These are phyloP conservation scores for Saccharomyces hybrid DNA, from an alignment of 1,139 yeast genomes.

Conservation along the genomic window DNA sequence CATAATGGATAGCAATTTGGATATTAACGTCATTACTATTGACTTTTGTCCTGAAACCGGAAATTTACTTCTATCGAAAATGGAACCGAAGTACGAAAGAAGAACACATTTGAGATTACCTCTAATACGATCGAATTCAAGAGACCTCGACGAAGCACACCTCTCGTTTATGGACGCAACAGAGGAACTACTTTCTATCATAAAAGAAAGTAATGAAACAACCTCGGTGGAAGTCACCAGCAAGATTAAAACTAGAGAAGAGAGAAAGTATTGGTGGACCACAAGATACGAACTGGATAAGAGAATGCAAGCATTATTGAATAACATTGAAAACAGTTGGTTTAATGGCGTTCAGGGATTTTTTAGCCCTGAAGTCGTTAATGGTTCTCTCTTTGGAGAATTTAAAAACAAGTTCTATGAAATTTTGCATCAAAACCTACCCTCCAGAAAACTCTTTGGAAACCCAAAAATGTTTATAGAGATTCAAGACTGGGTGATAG, in stretches of 20 bases:
- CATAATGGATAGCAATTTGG: conserved; percentile 20
- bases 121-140: conserved; percentile 41
- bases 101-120: conserved; percentile 57
- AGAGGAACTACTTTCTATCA: conserved; percentile 42
- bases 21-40: conserved; percentile 51
- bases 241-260: conserved; percentile 43
- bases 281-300: conserved; percentile 55
- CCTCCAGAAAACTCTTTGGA: conserved; percentile 32
- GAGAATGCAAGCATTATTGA: conserved; percentile 44
- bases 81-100: conserved; percentile 25
- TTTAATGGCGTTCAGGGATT: conserved; percentile 72
- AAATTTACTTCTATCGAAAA: conserved; percentile 48
- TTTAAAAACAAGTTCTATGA: conserved; percentile 37
- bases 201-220: conserved; percentile 51
- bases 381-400: conserved; percentile 27
- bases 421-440: conserved; percentile 32
- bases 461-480: conserved; percentile 29
- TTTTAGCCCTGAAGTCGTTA: conserved; percentile 36
- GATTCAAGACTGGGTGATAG: conserved; percentile 44
- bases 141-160: conserved; percentile 39
- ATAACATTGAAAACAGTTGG: conserved; percentile 61
- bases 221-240: conserved; percentile 49
- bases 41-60: conserved; percentile 55
- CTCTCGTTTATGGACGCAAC: conserved; percentile 43
- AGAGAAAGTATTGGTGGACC: conserved; percentile 73